A percentile compares a stretch with the other conserved stretches of the same genome.
phyloP scores from a whole-genome alignment of 306 rosid species.

The Lotus japonicus region DNA sequence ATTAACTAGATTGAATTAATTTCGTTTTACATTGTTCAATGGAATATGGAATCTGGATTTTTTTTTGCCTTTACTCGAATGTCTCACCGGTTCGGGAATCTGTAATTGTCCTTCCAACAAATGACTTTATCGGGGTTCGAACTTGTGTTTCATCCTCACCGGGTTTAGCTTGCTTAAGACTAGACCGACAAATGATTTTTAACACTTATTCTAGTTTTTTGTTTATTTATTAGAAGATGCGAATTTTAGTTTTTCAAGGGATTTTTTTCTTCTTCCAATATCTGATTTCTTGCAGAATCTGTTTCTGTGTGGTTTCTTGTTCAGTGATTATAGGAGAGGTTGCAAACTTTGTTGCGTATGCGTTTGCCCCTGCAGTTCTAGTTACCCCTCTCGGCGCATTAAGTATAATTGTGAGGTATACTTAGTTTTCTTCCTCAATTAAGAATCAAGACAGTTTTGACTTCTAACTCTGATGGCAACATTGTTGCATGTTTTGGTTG shows the following conservation, averaged over 20 bases:
- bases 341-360: slow-evolving; percentile 82
- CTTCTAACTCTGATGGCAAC: slow-evolving; percentile 5
- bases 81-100: too few relatives aligned
- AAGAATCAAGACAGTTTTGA: not conserved
- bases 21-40: not conserved
- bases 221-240: not conserved
- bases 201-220: slow-evolving; percentile 3
- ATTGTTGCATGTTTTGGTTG: not conserved
- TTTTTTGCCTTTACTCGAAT: too few relatives aligned
- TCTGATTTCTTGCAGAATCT: slow-evolving; percentile 38
- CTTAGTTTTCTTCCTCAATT: slow-evolving; percentile 14
- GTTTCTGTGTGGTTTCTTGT: slow-evolving; percentile 40
- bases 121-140: too few relatives aligned
- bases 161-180: too few relatives aligned
- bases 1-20: slow-evolving; percentile 4
- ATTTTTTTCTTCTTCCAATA: slow-evolving; percentile 11
- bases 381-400: slow-evolving; percentile 95
- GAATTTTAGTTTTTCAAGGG: not conserved
- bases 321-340: slow-evolving; percentile 86
- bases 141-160: too few relatives aligned
- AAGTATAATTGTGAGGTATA: slow-evolving; percentile 81
- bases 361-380: slow-evolving; percentile 87
- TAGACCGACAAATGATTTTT: not conserved
- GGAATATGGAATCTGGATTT: not conserved
- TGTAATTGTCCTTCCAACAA: too few relatives aligned